Evolutionary conservation across 257 asterid genomes (phyloP), one percentile per base, ranked within the genome.

Genomic region (Solanum ossicruentum): DNA sequence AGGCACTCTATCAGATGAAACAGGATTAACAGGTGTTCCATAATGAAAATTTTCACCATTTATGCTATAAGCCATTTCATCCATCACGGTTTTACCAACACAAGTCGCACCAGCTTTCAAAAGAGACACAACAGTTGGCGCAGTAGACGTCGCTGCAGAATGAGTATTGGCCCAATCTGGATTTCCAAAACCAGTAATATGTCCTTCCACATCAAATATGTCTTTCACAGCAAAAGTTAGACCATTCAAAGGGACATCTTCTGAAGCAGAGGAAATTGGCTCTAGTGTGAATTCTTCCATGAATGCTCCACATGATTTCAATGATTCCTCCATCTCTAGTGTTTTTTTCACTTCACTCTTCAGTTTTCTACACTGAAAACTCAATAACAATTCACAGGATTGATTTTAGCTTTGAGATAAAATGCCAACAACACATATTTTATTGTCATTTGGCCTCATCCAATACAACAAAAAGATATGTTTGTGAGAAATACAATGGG

Each of bases 61-160:
- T 88, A 96, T 94, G 87, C 98, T 96, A 92, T 96, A 96, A 61
- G 99, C 99, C 99, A 96, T 96, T 91, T 96, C 99, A 90, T 96
- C 99, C 99, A 93, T 93, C 12, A 91, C 90, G 52, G 99, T 93
- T 91, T 86, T 96, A 66, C 97, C 98, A 41, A 96, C 88, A 86
- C 94, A 91, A 81, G 94, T 91, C 81, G 98, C 99, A 80, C 97
- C 99, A 17, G 98, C 98, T n/a, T 88, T 78, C 72, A 93, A 85
- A 87, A 94, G 52, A 18, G 95, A 88, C 86, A 88, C 28, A 60
- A 93, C 95, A 57, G 90, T 89, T 21, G 93, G 92, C 26, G 99
- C 95, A 75, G 97, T 92, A 2, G 92, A 85, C 79, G 87, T 87
- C 61, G 99, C 97, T 32, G 88, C 92, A 15, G 95, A 77, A 88